phyloP scores from a whole-genome alignment of 2,329 filamentous ascomycete species.

The Penicillium sumatraense region DNA sequence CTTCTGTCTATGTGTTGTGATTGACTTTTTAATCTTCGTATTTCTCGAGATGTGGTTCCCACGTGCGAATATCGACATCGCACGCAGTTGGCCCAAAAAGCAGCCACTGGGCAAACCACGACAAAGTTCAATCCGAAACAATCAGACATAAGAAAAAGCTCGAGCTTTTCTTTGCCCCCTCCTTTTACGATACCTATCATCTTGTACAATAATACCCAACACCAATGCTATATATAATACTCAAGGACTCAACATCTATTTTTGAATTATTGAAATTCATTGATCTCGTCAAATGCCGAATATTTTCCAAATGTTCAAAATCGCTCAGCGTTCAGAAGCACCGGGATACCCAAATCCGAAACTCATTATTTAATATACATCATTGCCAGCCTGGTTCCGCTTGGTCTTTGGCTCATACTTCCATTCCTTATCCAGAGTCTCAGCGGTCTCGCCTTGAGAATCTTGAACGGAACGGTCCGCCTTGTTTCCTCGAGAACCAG shows the following conservation, averaged over 20 bases:
- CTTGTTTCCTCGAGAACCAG: slow-evolving; percentile 32
- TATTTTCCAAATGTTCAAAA: background rate
- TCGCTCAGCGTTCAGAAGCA: background rate
- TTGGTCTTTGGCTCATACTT: slow-evolving; percentile 34
- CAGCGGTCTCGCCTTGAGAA: slow-evolving; percentile 35
- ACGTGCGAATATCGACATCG: slow-evolving; percentile 82
- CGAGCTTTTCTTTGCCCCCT: background rate
- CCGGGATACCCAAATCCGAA: background rate
- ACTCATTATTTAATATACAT: background rate
- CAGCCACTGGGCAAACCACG: slow-evolving; percentile 19
- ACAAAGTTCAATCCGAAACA: slow-evolving; percentile 1
- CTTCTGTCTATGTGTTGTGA: slow-evolving; percentile 90
- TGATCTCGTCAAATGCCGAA: background rate
- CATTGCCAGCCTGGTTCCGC: slow-evolving; percentile 15
- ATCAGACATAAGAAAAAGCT: background rate
- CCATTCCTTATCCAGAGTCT: slow-evolving; percentile 31
- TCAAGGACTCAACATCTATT: background rate
- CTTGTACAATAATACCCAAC: background rate
- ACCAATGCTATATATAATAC: too few species aligned
- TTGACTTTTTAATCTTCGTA: slow-evolving; percentile 90
- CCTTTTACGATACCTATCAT: background rate
- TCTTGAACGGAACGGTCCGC: slow-evolving; percentile 35
- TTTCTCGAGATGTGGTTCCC: slow-evolving; percentile 88
- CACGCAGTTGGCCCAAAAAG: slow-evolving; percentile 90
- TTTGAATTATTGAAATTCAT: background rate